Base-by-base conservation (phyloP, 2,329 filamentous ascomycete species). In the Pyrenochaeta sp. region DNA sequence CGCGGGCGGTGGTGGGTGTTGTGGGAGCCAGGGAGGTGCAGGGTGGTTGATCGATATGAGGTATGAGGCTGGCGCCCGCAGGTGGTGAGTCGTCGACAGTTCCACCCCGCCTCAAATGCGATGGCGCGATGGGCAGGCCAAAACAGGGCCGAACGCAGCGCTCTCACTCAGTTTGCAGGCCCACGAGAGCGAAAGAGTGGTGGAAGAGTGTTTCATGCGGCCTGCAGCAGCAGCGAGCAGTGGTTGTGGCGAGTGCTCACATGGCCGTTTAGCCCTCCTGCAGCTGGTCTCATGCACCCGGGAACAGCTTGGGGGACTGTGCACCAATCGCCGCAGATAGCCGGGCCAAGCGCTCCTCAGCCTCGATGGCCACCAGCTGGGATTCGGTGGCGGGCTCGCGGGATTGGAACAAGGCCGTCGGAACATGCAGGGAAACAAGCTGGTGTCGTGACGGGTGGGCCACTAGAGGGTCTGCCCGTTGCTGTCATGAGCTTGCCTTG, bases 221-320 rank as follows among this genome's bases (percentile, higher is more conserved):
- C 35, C 41, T 46, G 51, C 54, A 47, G 51, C 50, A 31, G 36
- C 40, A 35, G 42, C 48, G 43, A 55, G 43, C 38, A 61, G 54
- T 60, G 63, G 59, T 37, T 58, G 65, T 67, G 63, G 65, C 67
- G 57, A 58, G 30, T 47, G 57, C 44, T 54, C 55, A 55, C 56
- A 58, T 58, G 59, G 42, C 38, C 46, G 48, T 36, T 48, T 43
- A 42, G 35, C 41, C 54, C 49, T 41, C 48, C 48, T 62, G 60
- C 61, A 58, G 51, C 55, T 48, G 44, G 35, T 31, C 40, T 27
- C 44, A 48, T 53, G 51, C 50, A 47, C 35, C 41, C 37, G 35
- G 41, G 21, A 22, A 54, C 51, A 45, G 50, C 48, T 35, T 38
- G 23, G 35, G 31, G 23, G 36, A 30, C 40, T 45, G 47, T 53